Conservation (phyloP, 2,329 filamentous ascomycete genomes). For the Trichophyton simii region DNA sequence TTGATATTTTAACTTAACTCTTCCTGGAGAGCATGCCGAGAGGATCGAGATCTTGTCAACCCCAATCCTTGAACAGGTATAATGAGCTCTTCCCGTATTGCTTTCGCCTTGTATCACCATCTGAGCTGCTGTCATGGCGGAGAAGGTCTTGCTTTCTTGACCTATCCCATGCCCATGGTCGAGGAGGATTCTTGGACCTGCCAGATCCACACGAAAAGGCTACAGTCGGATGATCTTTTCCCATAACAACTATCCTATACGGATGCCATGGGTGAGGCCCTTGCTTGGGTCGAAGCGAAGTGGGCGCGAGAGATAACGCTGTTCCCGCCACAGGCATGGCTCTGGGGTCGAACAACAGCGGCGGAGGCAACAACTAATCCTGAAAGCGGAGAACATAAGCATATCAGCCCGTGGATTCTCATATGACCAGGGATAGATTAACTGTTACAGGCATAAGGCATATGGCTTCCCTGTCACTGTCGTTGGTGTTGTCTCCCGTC, state of each 20-base stretch:
- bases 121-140: neutral
- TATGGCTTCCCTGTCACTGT: neutral
- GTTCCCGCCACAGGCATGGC: neutral
- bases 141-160: neutral
- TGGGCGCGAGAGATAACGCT: neutral
- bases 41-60: neutral
- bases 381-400: neutral
- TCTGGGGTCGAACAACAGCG: neutral
- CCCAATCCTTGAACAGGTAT: neutral
- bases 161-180: neutral
- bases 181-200: conserved; percentile 27
- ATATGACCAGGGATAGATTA: neutral
- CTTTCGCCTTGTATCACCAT: neutral
- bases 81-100: neutral
- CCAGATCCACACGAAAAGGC: conserved; percentile 38
- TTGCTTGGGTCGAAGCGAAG: neutral
- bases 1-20: neutral
- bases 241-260: neutral
- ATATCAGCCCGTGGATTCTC: neutral
- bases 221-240: conserved; percentile 25
- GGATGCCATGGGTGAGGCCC: neutral
- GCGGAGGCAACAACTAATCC: neutral
- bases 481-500: neutral
- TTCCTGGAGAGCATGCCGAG: neutral
- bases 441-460: no score